Conservation (phyloP, 2,329 filamentous ascomycete species). For the Tricladium varicosporioides region DNA sequence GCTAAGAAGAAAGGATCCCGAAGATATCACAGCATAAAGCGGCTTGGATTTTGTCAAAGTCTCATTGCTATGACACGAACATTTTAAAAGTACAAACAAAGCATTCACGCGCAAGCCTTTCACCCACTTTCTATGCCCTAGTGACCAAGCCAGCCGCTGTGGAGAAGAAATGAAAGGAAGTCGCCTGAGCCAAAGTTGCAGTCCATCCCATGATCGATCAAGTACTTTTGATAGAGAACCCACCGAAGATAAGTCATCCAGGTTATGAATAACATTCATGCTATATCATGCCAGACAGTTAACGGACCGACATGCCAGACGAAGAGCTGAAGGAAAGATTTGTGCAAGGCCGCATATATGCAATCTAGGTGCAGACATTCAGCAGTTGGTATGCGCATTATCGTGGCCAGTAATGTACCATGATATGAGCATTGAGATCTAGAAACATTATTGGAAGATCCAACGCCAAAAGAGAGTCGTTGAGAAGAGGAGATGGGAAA, state of each 20-base stretch:
- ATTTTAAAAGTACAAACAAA: slow-evolving; percentile 28
- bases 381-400: slow-evolving; percentile 4
- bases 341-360: slow-evolving; percentile 29
- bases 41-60: slow-evolving; percentile 9
- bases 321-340: slow-evolving; percentile 12
- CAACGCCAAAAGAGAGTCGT: slow-evolving; percentile 31
- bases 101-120: slow-evolving; percentile 12
- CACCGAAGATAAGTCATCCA: slow-evolving; percentile 8
- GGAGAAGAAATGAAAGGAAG: slow-evolving; percentile 8
- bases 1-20: neutral
- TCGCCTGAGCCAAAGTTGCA: slow-evolving; percentile 11
- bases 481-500: slow-evolving; percentile 22
- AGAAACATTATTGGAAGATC: slow-evolving; percentile 30
- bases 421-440: slow-evolving; percentile 26
- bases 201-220: slow-evolving; percentile 14
- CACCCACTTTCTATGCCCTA: slow-evolving; percentile 21
- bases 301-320: slow-evolving; percentile 5
- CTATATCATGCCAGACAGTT: slow-evolving; percentile 6
- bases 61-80: slow-evolving; percentile 20
- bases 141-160: slow-evolving; percentile 11
- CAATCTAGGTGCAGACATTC: slow-evolving; percentile 25
- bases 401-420: slow-evolving; percentile 19
- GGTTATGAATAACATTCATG: slow-evolving; percentile 4
- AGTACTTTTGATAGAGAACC: slow-evolving; percentile 23
- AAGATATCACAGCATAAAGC: neutral